A percentile compares a stretch with the other conserved stretches of the same genome.
Conservation (phyloP, 352 stramenopile species). For the Globisporangium mamillatum region DNA sequence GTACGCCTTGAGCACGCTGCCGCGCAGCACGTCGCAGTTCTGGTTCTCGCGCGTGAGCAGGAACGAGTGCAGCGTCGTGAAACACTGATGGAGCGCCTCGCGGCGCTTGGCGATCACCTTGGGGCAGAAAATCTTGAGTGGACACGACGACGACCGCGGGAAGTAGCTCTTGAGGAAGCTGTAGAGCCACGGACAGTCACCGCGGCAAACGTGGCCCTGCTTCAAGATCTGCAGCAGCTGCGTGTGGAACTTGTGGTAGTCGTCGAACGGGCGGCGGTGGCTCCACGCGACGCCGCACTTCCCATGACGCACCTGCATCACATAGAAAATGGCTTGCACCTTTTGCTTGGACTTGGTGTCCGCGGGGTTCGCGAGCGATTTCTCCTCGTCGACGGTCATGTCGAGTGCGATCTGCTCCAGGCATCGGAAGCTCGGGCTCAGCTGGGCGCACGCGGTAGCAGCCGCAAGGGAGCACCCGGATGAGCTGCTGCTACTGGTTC, state of each 20-base stretch:
- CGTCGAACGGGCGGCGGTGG: neutral
- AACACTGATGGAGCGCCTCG: slow-evolving; percentile 13
- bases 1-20: slow-evolving; percentile 13
- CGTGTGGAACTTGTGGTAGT: slow-evolving; percentile 2
- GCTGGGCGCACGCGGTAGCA: neutral
- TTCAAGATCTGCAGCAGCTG: slow-evolving; percentile 10
- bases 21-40: slow-evolving; percentile 9
- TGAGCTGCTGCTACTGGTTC: neutral
- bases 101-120: slow-evolving; percentile 10
- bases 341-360: neutral
- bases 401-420: slow-evolving; percentile 14
- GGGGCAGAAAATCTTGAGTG: slow-evolving; percentile 3
- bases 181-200: slow-evolving; percentile 22
- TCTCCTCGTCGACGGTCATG: slow-evolving; percentile 14
- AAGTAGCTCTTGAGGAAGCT: slow-evolving; percentile 24
- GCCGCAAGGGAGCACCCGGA: neutral
- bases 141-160: slow-evolving; percentile 11
- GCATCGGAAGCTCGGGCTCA: slow-evolving; percentile 16
- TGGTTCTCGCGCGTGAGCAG: slow-evolving; percentile 21
- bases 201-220: slow-evolving; percentile 11
- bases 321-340: slow-evolving; percentile 7
- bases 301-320: slow-evolving; percentile 11
- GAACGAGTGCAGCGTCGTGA: slow-evolving; percentile 16
- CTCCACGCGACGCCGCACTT: slow-evolving; percentile 12
- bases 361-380: neutral